Evolutionary conservation across 106 monocot genomes (phyloP), one percentile per base, ranked within the genome.

Genomic region (Posidonia australis): DNA sequence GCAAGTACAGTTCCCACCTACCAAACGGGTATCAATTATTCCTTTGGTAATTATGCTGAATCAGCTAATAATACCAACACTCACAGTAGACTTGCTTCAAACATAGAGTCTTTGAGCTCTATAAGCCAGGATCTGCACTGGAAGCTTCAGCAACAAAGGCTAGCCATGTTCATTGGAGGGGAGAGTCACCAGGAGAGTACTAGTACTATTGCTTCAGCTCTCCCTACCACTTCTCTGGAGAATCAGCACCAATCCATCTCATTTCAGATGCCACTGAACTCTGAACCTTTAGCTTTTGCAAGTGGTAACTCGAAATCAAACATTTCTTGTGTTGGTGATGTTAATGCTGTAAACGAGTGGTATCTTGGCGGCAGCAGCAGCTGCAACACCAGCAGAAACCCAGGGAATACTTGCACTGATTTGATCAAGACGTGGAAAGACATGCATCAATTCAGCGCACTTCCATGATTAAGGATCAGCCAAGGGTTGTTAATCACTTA

Each of bases 141-240:
- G 80, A 80, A 74, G 76, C 67, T 80, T 6, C 80, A 80, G 76
- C 80, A 80, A 63, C 75, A 80, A 71, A 71, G 80, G 54, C 62
- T 80, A 56, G 76, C 72, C 16, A 63, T 68, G 76, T 51, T 80
- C 36, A 36, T 36, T 36, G 13, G 14, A 49, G 28, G 17, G 14
- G 14, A 5, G 24, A 10, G 25, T 57, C 58, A 58, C 23, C 25
- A 58, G 21, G 25, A 26, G 6, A 47, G 10, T 11, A 46, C 2
- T 25, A 46, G 5, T 17, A 64, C 17, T 64, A 12, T 0, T 46
- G 14, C 16, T 64, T 24, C 46, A 47, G 45, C 19, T 64, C 58
- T 58, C 11, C 58, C 58, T 5, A 58, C 27, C 27, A 28, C 58
- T 64, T 45, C 46, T 25, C 16, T 17, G 16, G 21, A 47, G 19